Conservation (phyloP, 805 yeast species). For the Gaillardinia entomophila region DNA sequence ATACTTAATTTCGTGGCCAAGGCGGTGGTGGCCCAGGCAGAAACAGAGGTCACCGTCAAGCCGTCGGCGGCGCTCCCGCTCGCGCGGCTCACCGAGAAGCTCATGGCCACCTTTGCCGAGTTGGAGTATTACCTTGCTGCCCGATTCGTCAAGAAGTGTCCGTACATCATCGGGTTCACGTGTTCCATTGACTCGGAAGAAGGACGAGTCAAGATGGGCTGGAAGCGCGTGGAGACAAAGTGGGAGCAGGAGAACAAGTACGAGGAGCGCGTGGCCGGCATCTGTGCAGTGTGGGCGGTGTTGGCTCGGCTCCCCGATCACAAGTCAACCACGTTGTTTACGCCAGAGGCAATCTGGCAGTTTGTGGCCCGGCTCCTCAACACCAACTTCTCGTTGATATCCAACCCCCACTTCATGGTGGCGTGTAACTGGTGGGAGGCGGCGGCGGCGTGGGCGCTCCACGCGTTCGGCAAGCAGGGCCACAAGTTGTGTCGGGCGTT, state of each 20-base stretch:
- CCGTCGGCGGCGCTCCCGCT: slow-evolving; percentile 76
- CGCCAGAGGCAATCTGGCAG: slow-evolving; percentile 50
- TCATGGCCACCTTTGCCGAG: slow-evolving; percentile 46
- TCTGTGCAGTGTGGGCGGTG: slow-evolving; percentile 72
- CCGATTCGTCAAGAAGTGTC: slow-evolving; percentile 87
- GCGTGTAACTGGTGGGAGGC: slow-evolving; percentile 93
- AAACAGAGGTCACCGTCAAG: slow-evolving; percentile 79
- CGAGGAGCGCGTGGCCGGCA: slow-evolving; percentile 84
- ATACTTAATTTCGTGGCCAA: slow-evolving; percentile 78
- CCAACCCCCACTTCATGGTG: slow-evolving; percentile 66
- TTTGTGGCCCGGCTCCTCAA: slow-evolving; percentile 71
- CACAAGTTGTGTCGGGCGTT: slow-evolving; percentile 49
- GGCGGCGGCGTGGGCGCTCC: slow-evolving; percentile 50
- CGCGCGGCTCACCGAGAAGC: slow-evolving; percentile 54
- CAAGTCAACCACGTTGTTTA: slow-evolving; percentile 22
- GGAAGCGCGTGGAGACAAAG: slow-evolving; percentile 53
- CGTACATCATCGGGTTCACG: slow-evolving; percentile 76
- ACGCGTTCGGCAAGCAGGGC: slow-evolving; percentile 66
- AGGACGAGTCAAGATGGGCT: slow-evolving; percentile 84
- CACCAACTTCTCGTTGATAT: slow-evolving; percentile 40
- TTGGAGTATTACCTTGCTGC: slow-evolving; percentile 60
- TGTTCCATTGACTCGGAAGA: slow-evolving; percentile 73
- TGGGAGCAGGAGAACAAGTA: slow-evolving; percentile 66
- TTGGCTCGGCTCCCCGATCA: slow-evolving; percentile 44
- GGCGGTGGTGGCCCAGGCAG: slow-evolving; percentile 85